Percentiles rank a stretch among this genome's conserved stretches.
These are phyloP conservation scores for Neocucurbitaria cava DNA, from an alignment of 2,329 filamentous ascomycete species.

Conservation along the genomic window DNA sequence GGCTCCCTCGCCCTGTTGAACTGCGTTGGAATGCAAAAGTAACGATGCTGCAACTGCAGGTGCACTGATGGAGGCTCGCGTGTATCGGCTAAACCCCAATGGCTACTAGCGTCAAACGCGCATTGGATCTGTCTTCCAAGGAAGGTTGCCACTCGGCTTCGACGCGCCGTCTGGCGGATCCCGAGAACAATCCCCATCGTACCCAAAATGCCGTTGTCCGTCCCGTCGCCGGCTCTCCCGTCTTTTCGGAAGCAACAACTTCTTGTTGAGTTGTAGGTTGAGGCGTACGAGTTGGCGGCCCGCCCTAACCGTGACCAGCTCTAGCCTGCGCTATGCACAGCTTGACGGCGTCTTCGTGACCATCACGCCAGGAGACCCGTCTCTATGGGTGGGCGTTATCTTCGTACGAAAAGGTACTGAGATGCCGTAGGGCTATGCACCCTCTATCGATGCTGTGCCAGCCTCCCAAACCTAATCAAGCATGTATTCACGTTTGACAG, in stretches of 20 bases:
- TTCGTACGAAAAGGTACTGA: conserved; percentile 83
- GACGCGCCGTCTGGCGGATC: conserved; percentile 5
- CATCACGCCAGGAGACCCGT: conserved; percentile 80
- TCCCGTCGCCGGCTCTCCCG: conserved; percentile 31
- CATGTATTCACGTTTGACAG: conserved; percentile 57
- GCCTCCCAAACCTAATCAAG: conserved; percentile 4
- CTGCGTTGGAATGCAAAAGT: background rate
- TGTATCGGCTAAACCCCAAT: conserved; percentile 19
- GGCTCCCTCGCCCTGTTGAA: conserved; percentile 2
- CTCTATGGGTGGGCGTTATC: conserved; percentile 87
- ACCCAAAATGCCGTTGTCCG: conserved; percentile 32
- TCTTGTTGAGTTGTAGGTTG: conserved; percentile 78
- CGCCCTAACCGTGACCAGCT: conserved; percentile 59
- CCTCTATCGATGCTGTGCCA: conserved; percentile 12
- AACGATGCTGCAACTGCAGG: background rate
- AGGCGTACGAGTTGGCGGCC: conserved; percentile 20
- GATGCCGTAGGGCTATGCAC: conserved; percentile 20
- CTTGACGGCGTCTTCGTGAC: conserved; percentile 88
- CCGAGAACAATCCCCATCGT: conserved; percentile 6
- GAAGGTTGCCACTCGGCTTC: background rate
- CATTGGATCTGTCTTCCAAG: background rate
- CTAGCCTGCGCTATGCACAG: conserved; percentile 80
- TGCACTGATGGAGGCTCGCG: conserved; percentile 2
- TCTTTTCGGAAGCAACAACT: conserved; percentile 77
- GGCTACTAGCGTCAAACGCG: conserved; percentile 12